Percentiles rank a stretch among this genome's conserved stretches.
Evolutionary conservation across 1,284 basidiomycete species (phyloP).

Genomic region (Trichosporon ovoides): DNA sequence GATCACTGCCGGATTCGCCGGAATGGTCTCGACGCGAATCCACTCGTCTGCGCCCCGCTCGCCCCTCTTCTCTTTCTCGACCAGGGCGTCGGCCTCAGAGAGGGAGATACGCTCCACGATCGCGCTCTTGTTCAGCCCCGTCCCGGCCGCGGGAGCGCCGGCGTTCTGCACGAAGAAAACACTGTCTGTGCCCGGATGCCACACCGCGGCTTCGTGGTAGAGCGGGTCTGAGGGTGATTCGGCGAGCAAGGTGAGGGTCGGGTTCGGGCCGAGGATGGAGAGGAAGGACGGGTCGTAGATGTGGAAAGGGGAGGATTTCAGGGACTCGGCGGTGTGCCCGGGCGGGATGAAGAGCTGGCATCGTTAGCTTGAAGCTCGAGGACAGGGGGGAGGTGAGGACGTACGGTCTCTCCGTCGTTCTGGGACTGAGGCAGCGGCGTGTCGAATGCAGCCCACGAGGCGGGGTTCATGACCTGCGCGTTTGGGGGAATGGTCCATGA

Average conservation of each 20-base stretch:
- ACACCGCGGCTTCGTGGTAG: slow-evolving; percentile 69
- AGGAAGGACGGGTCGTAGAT: slow-evolving; percentile 61
- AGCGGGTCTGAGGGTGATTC: slow-evolving; percentile 55
- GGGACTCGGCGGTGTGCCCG: slow-evolving; percentile 23
- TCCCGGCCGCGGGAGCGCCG: slow-evolving; percentile 48
- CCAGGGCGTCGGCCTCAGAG: slow-evolving; percentile 40
- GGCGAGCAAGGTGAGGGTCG: slow-evolving; percentile 59
- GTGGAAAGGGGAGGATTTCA: slow-evolving; percentile 54
- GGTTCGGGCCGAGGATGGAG: slow-evolving; percentile 56
- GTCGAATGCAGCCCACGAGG: not conserved
- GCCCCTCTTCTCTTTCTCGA: not conserved
- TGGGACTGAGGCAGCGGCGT: not conserved
- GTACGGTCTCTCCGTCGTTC: not conserved
- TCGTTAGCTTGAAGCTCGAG: too few species aligned
- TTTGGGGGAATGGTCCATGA: not conserved
- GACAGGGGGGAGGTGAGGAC: not conserved
- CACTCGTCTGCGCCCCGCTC: slow-evolving; percentile 48
- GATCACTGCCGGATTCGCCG: slow-evolving; percentile 55
- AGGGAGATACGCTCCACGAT: slow-evolving; percentile 52
- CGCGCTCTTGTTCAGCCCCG: slow-evolving; percentile 51
- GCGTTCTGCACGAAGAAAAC: slow-evolving; percentile 56
- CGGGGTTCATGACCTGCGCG: not conserved
- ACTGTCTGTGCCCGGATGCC: slow-evolving; percentile 57
- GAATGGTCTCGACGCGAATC: slow-evolving; percentile 53
- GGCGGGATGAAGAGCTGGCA: slow-evolving; percentile 40